Evolutionary conservation across 768 basidiomycete genomes (phyloP).

Genomic region (Paxillus ammoniavirescens): DNA sequence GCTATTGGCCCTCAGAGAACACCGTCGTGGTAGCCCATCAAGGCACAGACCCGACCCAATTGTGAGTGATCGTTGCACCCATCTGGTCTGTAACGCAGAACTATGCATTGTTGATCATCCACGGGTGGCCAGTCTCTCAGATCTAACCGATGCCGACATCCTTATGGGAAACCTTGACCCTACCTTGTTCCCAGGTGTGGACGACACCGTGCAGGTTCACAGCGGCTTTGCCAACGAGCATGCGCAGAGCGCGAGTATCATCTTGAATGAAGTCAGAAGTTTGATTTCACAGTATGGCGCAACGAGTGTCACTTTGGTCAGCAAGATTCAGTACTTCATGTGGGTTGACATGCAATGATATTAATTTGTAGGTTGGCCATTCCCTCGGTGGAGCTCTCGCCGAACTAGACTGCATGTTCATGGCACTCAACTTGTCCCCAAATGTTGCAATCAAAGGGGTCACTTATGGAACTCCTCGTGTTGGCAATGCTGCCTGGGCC

Average conservation of each 20-base stretch:
- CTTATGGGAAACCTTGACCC: conserved; percentile 37
- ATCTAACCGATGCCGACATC: conserved; percentile 50
- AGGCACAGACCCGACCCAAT: conserved; percentile 54
- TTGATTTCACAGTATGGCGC: conserved; percentile 39
- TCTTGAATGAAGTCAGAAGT: conserved; percentile 43
- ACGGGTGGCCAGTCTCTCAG: conserved; percentile 37
- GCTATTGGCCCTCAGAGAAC: conserved; percentile 50
- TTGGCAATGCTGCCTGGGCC: conserved; percentile 29
- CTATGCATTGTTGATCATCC: background rate
- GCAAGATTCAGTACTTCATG: conserved; percentile 5
- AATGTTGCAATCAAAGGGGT: conserved; percentile 31
- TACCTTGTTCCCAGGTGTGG: conserved; percentile 55
- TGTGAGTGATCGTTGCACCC: conserved; percentile 35
- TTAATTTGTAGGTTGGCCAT: conserved; percentile 38
- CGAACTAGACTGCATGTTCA: conserved; percentile 48
- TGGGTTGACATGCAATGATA: background rate
- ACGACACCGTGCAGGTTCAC: conserved; percentile 44
- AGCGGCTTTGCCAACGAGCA: conserved; percentile 55
- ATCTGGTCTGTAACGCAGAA: background rate
- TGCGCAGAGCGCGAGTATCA: conserved; percentile 41
- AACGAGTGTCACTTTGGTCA: conserved; percentile 41
- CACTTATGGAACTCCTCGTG: conserved; percentile 31
- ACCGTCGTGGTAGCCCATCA: conserved; percentile 61
- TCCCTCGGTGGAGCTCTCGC: conserved; percentile 55
- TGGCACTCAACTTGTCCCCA: conserved; percentile 47